A percentile compares a stretch with the other conserved stretches of the same genome.
These are phyloP conservation scores for Trichoderma gracile DNA, from an alignment of 2,329 filamentous ascomycete species.

Conservation along the genomic window DNA sequence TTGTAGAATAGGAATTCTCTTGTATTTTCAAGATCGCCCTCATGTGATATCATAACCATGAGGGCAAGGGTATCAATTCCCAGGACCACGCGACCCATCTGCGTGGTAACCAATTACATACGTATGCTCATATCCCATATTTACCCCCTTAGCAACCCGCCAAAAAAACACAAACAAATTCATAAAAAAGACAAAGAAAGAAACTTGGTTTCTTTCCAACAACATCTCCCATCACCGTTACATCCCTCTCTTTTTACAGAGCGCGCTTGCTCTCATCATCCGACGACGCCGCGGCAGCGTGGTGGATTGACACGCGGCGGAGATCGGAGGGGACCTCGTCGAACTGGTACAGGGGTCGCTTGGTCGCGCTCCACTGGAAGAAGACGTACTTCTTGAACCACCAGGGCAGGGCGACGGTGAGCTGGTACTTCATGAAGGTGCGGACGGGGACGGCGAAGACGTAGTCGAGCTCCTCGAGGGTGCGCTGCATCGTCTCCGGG, in stretches of 20 bases:
- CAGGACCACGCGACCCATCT: neutral
- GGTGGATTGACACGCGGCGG: conserved; percentile 19
- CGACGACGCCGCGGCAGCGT: conserved; percentile 8
- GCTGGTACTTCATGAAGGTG: conserved; percentile 46
- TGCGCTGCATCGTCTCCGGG: conserved; percentile 57
- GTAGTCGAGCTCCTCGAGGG: conserved; percentile 53
- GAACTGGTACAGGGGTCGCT: conserved; percentile 43
- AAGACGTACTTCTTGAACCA: conserved; percentile 39
- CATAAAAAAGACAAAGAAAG: neutral
- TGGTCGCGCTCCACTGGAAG: conserved; percentile 36
- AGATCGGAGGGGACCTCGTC: conserved; percentile 32
- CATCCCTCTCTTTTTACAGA: neutral
- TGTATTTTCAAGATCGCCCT: conserved; percentile 8
- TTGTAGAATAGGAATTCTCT: neutral
- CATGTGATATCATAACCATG: conserved; percentile 15
- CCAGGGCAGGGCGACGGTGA: conserved; percentile 38
- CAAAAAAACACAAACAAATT: neutral
- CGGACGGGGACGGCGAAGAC: conserved; percentile 50
- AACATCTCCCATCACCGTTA: no score
- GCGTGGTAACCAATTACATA: conserved; percentile 1
- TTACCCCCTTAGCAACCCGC: neutral
- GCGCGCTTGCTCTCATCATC: conserved; percentile 21
- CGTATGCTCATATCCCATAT: conserved; percentile 12
- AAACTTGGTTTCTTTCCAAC: neutral
- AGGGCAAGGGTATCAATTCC: conserved; percentile 27